Percentiles rank a stretch among this genome's conserved stretches.
Evolutionary conservation across 2,329 filamentous ascomycete species (phyloP).

Genomic region (Tricladium varicosporioides): DNA sequence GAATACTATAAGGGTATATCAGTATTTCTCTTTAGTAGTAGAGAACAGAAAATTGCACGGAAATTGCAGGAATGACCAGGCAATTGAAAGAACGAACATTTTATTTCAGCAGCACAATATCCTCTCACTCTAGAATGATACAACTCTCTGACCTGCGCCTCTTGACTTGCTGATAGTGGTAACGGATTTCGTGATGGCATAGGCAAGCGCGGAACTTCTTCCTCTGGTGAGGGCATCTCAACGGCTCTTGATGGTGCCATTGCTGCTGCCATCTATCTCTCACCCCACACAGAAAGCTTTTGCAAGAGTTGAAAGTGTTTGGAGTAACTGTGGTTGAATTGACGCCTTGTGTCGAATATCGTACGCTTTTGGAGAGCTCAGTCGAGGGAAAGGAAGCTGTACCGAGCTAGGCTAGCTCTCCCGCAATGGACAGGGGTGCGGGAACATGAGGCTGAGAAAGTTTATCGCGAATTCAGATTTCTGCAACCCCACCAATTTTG

Average conservation of each 20-base stretch:
- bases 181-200: slow-evolving; percentile 71
- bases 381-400: background rate
- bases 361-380: slow-evolving; percentile 11
- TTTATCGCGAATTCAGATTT: background rate
- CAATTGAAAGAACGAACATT: slow-evolving; percentile 52
- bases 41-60: no score
- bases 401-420: slow-evolving; percentile 3
- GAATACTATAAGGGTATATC: slow-evolving; percentile 62
- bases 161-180: slow-evolving; percentile 78
- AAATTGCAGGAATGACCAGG: background rate
- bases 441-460: background rate
- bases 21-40: no score
- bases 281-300: no score
- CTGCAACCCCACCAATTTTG: background rate
- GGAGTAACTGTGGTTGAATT: no score
- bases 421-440: background rate
- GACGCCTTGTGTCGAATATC: background rate
- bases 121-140: slow-evolving; percentile 77
- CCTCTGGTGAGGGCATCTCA: slow-evolving; percentile 13
- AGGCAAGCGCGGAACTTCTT: slow-evolving; percentile 31
- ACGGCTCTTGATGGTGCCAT: slow-evolving; percentile 27
- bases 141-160: slow-evolving; percentile 76
- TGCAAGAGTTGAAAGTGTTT: no score
- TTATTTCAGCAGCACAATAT: slow-evolving; percentile 75
- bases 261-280: slow-evolving; percentile 23